These are phyloP conservation scores for Scytalidium sp. DNA, from an alignment of 2,329 filamentous ascomycete genomes.

Conservation along the genomic window DNA sequence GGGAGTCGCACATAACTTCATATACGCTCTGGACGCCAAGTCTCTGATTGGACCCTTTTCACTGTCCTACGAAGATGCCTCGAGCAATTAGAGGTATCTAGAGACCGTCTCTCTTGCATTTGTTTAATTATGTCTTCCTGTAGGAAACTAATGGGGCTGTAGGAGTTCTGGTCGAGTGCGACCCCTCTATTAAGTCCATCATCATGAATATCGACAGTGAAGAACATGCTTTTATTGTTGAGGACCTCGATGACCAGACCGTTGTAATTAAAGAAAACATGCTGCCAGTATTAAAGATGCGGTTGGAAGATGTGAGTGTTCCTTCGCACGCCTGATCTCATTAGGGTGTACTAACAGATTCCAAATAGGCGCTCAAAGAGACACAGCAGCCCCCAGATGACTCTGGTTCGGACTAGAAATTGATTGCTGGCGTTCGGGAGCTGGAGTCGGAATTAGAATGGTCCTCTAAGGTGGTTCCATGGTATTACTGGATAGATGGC, in stretches of 20 bases:
- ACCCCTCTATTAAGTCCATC: conserved; percentile 85
- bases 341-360: conserved; percentile 6
- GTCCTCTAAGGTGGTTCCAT: too few species aligned
- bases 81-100: conserved; percentile 52
- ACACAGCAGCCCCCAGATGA: conserved; percentile 23
- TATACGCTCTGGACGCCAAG: not conserved
- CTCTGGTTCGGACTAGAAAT: conserved; percentile 15
- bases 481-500: too few species aligned
- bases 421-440: conserved; percentile 1
- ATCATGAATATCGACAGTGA: conserved; percentile 72
- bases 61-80: conserved; percentile 40
- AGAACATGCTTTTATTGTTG: conserved; percentile 72
- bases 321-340: conserved; percentile 2
- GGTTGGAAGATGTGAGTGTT: conserved; percentile 61
- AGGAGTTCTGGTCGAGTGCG: conserved; percentile 76
- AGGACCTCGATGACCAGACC: conserved; percentile 75
- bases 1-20: not conserved
- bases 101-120: too few species aligned
- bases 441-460: conserved; percentile 4
- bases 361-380: conserved; percentile 25
- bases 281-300: conserved; percentile 62
- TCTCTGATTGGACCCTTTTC: not conserved
- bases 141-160: conserved; percentile 1
- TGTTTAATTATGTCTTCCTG: not conserved
- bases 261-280: conserved; percentile 74